Conservation (phyloP, 2,329 filamentous ascomycete genomes). For the Curvularia eragrostidis region DNA sequence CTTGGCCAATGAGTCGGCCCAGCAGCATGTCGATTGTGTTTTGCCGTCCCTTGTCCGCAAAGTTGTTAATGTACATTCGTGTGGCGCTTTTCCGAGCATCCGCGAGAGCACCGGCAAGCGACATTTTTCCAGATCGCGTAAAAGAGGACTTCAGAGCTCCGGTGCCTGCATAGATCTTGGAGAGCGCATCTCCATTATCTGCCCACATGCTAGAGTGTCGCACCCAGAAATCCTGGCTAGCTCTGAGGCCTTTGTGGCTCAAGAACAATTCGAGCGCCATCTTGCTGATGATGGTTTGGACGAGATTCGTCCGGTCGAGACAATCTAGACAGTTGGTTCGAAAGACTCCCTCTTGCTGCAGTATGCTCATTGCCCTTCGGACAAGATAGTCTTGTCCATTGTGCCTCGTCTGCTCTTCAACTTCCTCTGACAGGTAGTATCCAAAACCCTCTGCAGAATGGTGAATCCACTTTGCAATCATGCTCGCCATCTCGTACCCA, state of each 20-base stretch:
- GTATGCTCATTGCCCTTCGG: conserved; percentile 66
- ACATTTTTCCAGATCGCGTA: conserved; percentile 94
- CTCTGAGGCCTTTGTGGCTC: conserved; percentile 70
- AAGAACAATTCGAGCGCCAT: conserved; percentile 91
- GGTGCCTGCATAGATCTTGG: conserved; percentile 94
- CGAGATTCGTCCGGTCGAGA: conserved; percentile 91
- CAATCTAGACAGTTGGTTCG: conserved; percentile 96
- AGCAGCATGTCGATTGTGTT: conserved; percentile 94
- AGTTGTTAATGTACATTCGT: conserved; percentile 96
- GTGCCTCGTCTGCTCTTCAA: conserved; percentile 59
- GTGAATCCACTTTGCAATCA: conserved; percentile 80
- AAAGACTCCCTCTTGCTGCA: conserved; percentile 96
- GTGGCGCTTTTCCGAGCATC: conserved; percentile 95
- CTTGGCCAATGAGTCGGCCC: conserved; percentile 82
- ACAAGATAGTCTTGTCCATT: conserved; percentile 52
- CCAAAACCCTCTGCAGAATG: conserved; percentile 84
- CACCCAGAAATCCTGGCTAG: conserved; percentile 85
- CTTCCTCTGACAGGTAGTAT: conserved; percentile 85
- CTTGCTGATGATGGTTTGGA: conserved; percentile 93
- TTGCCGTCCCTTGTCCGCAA: conserved; percentile 89
- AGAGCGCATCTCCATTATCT: conserved; percentile 93
- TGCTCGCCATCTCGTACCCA: conserved; percentile 89
- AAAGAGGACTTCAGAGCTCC: conserved; percentile 95
- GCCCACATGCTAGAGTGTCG: conserved; percentile 94
- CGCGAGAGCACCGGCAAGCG: conserved; percentile 88